Evolutionary conservation across 2,329 filamentous ascomycete genomes (phyloP).

Genomic region (Pseudogymnoascus sp.): DNA sequence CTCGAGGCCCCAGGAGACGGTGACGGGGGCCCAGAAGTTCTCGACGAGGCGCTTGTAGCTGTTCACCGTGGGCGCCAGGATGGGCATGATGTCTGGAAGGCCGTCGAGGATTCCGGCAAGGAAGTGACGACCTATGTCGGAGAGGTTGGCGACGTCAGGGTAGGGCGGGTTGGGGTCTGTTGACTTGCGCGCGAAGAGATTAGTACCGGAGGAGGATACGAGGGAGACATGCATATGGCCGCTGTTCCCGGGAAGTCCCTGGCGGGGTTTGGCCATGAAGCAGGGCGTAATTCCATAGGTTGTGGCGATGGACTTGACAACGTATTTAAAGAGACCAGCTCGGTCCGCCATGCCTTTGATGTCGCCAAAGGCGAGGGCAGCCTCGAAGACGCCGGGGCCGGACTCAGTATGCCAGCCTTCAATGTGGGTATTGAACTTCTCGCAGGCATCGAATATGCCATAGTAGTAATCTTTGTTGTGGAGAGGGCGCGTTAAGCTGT

Average conservation of each 20-base stretch:
- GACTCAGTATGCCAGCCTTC: conserved; percentile 96
- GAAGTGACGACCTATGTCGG: conserved; percentile 85
- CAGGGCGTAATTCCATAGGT: conserved; percentile 89
- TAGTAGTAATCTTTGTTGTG: conserved; percentile 94
- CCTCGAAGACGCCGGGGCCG: conserved; percentile 90
- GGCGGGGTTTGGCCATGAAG: conserved; percentile 96
- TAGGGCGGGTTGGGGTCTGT: conserved; percentile 65
- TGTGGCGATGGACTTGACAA: conserved; percentile 79
- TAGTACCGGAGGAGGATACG: conserved; percentile 66
- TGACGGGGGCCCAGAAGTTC: conserved; percentile 98
- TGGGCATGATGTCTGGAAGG: conserved; percentile 89
- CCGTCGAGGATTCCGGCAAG: conserved; percentile 83
- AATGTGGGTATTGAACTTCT: conserved; percentile 68
- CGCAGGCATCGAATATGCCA: conserved; percentile 72
- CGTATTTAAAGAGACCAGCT: conserved; percentile 86
- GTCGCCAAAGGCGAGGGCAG: conserved; percentile 84
- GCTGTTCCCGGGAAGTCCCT: conserved; percentile 86
- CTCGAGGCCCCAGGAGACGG: conserved; percentile 93
- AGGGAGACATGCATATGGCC: conserved; percentile 94
- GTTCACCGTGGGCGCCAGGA: conserved; percentile 91
- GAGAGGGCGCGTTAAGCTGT: conserved; percentile 76
- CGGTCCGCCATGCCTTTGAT: conserved; percentile 85
- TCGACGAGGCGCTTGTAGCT: conserved; percentile 97
- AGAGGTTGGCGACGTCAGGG: conserved; percentile 69
- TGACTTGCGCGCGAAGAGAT: conserved; percentile 68